A percentile compares a stretch with the other conserved stretches of the same genome.
phyloP scores from a whole-genome alignment of 2,329 filamentous ascomycete genomes.

The Colletotrichum scovillei region DNA sequence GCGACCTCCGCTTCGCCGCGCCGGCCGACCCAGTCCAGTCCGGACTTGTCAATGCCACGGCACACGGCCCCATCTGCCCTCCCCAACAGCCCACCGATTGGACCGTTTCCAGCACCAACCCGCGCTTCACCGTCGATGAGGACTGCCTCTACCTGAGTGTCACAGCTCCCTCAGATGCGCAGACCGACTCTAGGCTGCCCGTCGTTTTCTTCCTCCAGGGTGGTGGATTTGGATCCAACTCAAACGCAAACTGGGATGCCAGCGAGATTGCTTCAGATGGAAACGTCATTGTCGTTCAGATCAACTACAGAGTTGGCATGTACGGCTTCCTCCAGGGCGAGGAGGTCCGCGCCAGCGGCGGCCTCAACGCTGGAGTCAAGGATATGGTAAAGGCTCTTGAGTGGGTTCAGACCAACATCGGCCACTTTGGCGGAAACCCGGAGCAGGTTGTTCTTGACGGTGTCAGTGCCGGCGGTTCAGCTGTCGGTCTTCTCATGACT shows the following conservation, averaged over 20 bases:
- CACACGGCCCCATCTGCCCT: slow-evolving; percentile 42
- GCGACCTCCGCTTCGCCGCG: slow-evolving; percentile 72
- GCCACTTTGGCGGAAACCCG: slow-evolving; percentile 76
- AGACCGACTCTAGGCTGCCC: slow-evolving; percentile 63
- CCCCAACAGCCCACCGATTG: slow-evolving; percentile 41
- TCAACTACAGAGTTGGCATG: slow-evolving; percentile 82
- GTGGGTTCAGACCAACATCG: slow-evolving; percentile 77
- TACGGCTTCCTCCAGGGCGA: slow-evolving; percentile 73
- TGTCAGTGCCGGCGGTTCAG: slow-evolving; percentile 74
- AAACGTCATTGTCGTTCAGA: slow-evolving; percentile 74
- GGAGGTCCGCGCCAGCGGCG: slow-evolving; percentile 29
- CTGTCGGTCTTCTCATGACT: slow-evolving; percentile 72
- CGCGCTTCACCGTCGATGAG: slow-evolving; percentile 55
- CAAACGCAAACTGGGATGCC: slow-evolving; percentile 67
- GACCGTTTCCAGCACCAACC: slow-evolving; percentile 22
- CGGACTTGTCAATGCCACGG: slow-evolving; percentile 63
- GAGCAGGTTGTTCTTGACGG: slow-evolving; percentile 76
- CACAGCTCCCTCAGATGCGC: slow-evolving; percentile 67
- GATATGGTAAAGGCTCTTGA: slow-evolving; percentile 65
- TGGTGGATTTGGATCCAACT: slow-evolving; percentile 67
- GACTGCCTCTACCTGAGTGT: slow-evolving; percentile 79
- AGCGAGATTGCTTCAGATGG: slow-evolving; percentile 69
- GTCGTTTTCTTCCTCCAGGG: slow-evolving; percentile 72
- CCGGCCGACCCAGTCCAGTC: slow-evolving; percentile 65
- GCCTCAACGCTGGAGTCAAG: slow-evolving; percentile 32